Conservation (phyloP, 163 green algal species). For the Scenedesmus sp. region DNA sequence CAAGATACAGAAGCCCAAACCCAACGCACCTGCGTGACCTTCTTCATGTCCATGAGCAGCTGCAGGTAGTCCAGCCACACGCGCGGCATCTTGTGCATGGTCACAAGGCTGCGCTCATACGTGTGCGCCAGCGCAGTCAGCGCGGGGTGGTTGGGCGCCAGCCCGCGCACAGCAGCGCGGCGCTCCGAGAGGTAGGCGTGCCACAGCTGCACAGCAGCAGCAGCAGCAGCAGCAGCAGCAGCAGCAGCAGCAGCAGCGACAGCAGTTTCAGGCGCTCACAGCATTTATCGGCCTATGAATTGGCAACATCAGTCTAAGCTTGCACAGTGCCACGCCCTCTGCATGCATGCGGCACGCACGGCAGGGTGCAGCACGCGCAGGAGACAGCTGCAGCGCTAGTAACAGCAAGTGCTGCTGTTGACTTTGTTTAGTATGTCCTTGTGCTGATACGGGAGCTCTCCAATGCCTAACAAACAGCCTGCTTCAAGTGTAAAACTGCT, state of each 20-base stretch:
- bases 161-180: constrained; percentile 72
- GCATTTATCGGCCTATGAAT: neutral
- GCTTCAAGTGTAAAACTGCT: too few relatives aligned
- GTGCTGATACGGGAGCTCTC: too few relatives aligned
- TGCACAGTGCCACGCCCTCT: too few relatives aligned
- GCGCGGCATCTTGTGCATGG: constrained; percentile 99
- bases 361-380: too few relatives aligned
- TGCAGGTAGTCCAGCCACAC: constrained; percentile 96
- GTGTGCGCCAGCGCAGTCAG: constrained; percentile 88
- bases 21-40: constrained; percentile 77
- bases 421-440: too few relatives aligned
- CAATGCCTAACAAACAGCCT: too few relatives aligned
- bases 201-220: constrained; percentile 84
- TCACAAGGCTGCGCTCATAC: constrained; percentile 96
- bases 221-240: neutral
- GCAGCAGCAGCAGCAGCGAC: neutral
- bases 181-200: constrained; percentile 92
- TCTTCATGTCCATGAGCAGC: constrained; percentile 82
- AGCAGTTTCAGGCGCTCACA: neutral
- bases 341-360: too few relatives aligned
- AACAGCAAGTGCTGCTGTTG: too few relatives aligned
- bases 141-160: constrained; percentile 65
- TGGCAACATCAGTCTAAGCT: too few relatives aligned
- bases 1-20: neutral
- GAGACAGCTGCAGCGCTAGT: too few relatives aligned